These are phyloP conservation scores for Theobroma grandiflorum DNA, from an alignment of 441 rosid species.

Conservation along the genomic window DNA sequence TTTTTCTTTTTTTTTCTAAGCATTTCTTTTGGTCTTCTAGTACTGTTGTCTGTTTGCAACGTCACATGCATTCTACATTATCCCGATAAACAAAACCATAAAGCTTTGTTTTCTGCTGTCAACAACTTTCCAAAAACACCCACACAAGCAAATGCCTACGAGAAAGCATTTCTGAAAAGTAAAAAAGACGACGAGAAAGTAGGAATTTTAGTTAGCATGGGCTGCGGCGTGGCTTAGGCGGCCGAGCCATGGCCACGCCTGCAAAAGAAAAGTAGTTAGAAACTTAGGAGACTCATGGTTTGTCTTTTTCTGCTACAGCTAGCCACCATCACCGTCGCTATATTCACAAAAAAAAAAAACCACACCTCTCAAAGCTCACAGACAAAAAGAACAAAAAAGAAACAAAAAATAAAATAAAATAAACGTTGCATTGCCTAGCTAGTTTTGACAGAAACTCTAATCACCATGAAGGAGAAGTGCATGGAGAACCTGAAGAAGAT, in stretches of 20 bases:
- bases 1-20: neutral
- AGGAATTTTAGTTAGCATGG: conserved; percentile 28
- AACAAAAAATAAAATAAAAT: neutral
- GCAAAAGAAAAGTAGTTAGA: conserved; percentile 21
- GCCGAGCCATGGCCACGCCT: conserved; percentile 43
- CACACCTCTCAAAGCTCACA: conserved; percentile 14
- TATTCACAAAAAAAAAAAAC: conserved; percentile 28
- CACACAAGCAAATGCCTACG: conserved; percentile 34
- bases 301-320: neutral
- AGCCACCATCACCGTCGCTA: neutral
- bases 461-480: conserved; percentile 86
- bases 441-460: conserved; percentile 4
- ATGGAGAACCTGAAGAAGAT: conserved; percentile 66
- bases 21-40: neutral
- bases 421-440: neutral
- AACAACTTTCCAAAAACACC: conserved; percentile 26
- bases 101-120: neutral
- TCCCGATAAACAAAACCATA: conserved; percentile 21
- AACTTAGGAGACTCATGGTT: neutral
- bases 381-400: conserved; percentile 13
- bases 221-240: conserved; percentile 49
- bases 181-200: conserved; percentile 17
- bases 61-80: conserved; percentile 35
- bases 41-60: conserved; percentile 23
- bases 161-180: conserved; percentile 26